phyloP scores from a whole-genome alignment of 257 asterid species.

The Scutellaria barbata region DNA sequence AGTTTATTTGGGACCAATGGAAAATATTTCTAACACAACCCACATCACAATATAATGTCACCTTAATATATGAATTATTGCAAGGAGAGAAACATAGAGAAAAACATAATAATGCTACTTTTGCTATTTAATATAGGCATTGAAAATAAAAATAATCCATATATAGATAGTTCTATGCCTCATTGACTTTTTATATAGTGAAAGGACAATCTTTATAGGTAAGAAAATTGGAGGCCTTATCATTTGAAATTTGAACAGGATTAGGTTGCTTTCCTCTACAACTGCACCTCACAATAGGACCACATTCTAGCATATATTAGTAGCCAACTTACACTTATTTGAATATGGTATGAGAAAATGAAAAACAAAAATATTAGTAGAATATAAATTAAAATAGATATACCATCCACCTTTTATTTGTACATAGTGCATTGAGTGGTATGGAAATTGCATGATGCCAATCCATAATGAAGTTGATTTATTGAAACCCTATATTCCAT shows the following conservation, averaged over 20 bases:
- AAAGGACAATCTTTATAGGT: background rate
- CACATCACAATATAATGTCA: no score
- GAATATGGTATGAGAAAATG: background rate
- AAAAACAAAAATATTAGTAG: no score
- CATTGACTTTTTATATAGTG: constrained; percentile 3
- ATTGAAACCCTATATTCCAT: constrained; percentile 16
- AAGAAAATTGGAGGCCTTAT: constrained; percentile 33
- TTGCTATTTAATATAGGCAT: background rate
- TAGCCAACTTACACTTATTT: background rate
- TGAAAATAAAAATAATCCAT: background rate
- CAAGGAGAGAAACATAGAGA: background rate
- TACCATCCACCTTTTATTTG: no score
- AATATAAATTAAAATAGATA: no score
- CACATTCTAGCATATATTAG: background rate
- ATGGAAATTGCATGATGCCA: constrained; percentile 17
- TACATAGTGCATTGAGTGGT: background rate
- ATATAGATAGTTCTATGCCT: background rate
- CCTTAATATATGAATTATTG: background rate
- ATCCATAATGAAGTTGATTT: constrained; percentile 13
- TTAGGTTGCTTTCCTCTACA: constrained; percentile 17
- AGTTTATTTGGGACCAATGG: no score
- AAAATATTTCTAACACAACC: no score
- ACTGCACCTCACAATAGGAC: background rate
- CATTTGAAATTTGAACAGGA: constrained; percentile 45
- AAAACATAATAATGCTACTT: background rate